Conservation (phyloP, 805 yeast species). For the Jamesozyma hellenica region DNA sequence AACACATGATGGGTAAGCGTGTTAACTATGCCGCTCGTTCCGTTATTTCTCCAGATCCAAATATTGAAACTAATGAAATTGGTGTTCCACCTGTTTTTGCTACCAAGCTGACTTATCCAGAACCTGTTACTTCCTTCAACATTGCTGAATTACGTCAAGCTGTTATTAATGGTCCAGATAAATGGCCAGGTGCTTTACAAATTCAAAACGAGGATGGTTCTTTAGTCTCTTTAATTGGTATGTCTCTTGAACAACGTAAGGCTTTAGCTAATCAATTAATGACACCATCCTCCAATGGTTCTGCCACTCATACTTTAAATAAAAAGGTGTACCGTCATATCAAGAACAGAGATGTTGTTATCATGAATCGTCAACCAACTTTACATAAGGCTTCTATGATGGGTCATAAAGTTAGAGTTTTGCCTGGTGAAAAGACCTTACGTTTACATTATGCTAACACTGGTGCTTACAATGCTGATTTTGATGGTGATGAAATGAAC, state of each 20-base stretch:
- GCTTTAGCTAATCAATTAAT: slow-evolving; percentile 88
- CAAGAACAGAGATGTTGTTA: slow-evolving; percentile 85
- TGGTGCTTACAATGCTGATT: slow-evolving; percentile 97
- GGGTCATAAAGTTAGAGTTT: slow-evolving; percentile 96
- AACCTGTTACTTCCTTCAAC: slow-evolving; percentile 90
- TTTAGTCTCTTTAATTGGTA: slow-evolving; percentile 68
- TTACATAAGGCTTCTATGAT: slow-evolving; percentile 98
- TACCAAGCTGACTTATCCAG: slow-evolving; percentile 89
- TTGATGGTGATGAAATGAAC: slow-evolving; percentile 99
- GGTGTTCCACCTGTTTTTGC: slow-evolving; percentile 99
- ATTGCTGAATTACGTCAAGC: slow-evolving; percentile 86
- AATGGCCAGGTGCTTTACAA: slow-evolving; percentile 98
- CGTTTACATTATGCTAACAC: slow-evolving; percentile 97
- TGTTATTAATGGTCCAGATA: slow-evolving; percentile 93
- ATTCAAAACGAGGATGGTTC: slow-evolving; percentile 93
- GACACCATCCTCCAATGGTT: slow-evolving; percentile 63
- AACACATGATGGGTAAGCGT: slow-evolving; percentile 99
- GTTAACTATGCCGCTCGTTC: slow-evolving; percentile 98
- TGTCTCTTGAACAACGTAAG: slow-evolving; percentile 88
- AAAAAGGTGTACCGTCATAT: slow-evolving; percentile 94
- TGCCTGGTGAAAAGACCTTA: slow-evolving; percentile 94
- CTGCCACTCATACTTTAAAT: slow-evolving; percentile 53
- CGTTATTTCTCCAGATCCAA: slow-evolving; percentile 98
- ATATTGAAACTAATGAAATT: slow-evolving; percentile 92
- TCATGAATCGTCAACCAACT: slow-evolving; percentile 99